Base-by-base conservation (phyloP, 2,329 filamentous ascomycete genomes). In the Neonectria hederae region DNA sequence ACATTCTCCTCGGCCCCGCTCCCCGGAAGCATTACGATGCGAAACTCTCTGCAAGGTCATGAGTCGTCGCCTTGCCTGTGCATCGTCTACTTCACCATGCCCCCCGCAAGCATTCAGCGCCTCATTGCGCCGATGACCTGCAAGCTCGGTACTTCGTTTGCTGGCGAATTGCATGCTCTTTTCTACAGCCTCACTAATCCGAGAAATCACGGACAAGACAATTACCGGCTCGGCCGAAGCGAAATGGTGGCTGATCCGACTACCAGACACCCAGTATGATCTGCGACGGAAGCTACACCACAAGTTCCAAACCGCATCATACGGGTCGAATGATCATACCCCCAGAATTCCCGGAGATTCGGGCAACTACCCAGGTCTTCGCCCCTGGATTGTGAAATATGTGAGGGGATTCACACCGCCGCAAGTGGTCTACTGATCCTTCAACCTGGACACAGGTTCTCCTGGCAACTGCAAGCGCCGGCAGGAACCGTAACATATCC, bases 1-100 rank as follows among this genome's bases (percentile, higher is more conserved):
- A 48, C 46, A 35, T 52, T 17, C 49, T 42, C 21, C 28, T 60
- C 60, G 63, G 63, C 63, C 45, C 59, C 55, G 40, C 57, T 62
- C 63, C 59, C 59, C 52, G 52, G 56, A 53, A 28, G 60, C 14
- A 35, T n/a, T 54, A 42, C 26, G 42, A 19, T 48, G 28, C n/a
- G 35, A 21, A 17, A n/a, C 17, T 51, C 10, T 51, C 49, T 63
- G 42, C 42, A 53, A 60, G 49, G 42, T 19, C 42, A 19, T 48
- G 60, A 54, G 19, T 63, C 40, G 19, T 63, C 40, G 54, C 53
- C 32, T 54, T 32, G 45, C 45, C 28, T 57, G 21, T 62, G 38
- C 53, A 38, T 26, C 55, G 38, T 53, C 53, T 52, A 56, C 22
- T 62, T 45, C 24, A 38, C 17, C 22, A 32, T 21, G 19, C 52